Evolutionary conservation across 1,284 basidiomycete species (phyloP), one percentile per base, ranked within the genome.

Genomic region (Marasmius oreades): DNA sequence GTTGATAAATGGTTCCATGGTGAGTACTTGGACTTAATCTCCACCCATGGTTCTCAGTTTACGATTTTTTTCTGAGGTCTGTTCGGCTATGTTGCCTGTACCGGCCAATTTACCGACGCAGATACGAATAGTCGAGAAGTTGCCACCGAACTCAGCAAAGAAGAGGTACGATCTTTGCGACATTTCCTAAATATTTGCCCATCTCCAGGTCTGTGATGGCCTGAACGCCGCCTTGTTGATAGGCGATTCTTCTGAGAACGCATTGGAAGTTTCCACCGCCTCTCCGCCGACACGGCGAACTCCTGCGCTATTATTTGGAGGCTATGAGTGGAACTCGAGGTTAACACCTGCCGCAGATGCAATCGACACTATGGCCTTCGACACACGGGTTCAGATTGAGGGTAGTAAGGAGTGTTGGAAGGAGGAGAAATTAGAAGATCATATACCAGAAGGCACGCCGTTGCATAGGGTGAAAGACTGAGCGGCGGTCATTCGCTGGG

Each of bases 181-280:
- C n/a, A 20, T 28, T 28, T 16, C 47, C 33, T 11, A 31, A 18
- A 23, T 31, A 46, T 51, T 28, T 22, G n/a, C n/a, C n/a, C n/a
- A n/a, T 22, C 20, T 36, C 42, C 12, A 88, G 85, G 80, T 89
- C 46, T 88, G 89, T 66, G 71, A 80, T 51, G 77, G 80, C 58
- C 72, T 90, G 14, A 75, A 77, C 22, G 86, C 88, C 16, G 73
- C 78, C 47, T 68, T 92, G 39, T 72, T 92, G 51, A 84, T 92
- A 56, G 90, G 92, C 71, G 90, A 93, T 71, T 90, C 88, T 3
- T 67, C 84, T 34, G 90, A 92, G 69, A 92, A 93, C 68, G 86
- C 86, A 16, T 63, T 88, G 12, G 77, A 84, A 55, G 84, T 84
- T 58, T 77, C 77, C 0, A 73, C 66, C 20, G 70, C 74, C 37